These are phyloP conservation scores for Trichoderma reesei DNA, from an alignment of 495 filamentous ascomycete genomes.

Conservation along the genomic window DNA sequence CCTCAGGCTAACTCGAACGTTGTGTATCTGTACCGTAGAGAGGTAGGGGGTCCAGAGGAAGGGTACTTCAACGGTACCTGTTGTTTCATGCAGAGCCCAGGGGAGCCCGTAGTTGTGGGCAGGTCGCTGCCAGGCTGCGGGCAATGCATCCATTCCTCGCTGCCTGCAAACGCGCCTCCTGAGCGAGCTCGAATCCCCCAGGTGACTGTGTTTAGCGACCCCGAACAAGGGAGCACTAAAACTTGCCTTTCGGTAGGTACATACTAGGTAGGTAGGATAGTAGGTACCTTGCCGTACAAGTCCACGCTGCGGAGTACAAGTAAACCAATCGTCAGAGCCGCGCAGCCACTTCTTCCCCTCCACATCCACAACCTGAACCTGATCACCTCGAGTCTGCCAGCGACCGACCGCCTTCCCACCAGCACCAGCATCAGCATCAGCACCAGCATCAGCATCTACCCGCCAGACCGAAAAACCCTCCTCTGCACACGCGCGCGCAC, in stretches of 20 bases:
- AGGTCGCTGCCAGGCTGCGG: background rate
- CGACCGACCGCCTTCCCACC: too few species aligned
- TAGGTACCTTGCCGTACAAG: too few species aligned
- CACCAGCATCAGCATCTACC: background rate
- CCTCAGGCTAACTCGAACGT: background rate
- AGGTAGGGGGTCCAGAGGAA: background rate
- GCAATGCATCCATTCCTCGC: conserved; percentile 1
- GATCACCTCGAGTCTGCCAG: too few species aligned
- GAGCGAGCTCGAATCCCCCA: background rate
- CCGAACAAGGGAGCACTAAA: too few species aligned
- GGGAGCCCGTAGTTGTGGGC: background rate
- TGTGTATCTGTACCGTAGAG: too few species aligned
- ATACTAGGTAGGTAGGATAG: too few species aligned
- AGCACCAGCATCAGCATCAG: too few species aligned
- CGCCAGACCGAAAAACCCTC: background rate
- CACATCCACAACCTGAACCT: conserved; percentile 3
- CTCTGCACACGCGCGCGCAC: background rate
- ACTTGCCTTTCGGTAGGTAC: too few species aligned
- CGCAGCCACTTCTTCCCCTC: conserved; percentile 5
- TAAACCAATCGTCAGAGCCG: conserved; percentile 7
- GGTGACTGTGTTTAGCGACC: conserved; percentile 5
- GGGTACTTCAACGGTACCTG: background rate
- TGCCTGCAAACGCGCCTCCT: conserved; percentile 3
- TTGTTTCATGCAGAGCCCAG: background rate
- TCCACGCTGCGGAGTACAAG: too few species aligned